Evolutionary conservation across 1,139 yeast species (phyloP), one percentile per base, ranked within the genome.

Genomic region (Magnusiomyces fungicola): DNA sequence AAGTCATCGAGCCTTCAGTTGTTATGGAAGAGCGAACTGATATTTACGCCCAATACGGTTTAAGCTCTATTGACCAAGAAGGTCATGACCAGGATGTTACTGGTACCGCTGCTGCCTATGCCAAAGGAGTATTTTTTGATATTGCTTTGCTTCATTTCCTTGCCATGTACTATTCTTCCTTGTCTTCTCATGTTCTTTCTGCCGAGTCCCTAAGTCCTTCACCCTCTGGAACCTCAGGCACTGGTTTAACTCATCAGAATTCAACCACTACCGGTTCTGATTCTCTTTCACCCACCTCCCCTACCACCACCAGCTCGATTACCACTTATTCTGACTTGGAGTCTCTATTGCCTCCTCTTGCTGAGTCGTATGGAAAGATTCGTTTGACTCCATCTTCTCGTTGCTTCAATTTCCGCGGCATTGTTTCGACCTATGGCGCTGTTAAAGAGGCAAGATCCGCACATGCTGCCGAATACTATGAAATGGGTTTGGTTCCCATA

Each of bases 401-500:
- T 3, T 39, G 43, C 43, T 39, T 39, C 30, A 39, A 39, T 27
- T 27, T 39, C 21, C 21, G 25, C 14, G 43, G 43, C 21, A 14
- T 18, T 5, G 43, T 39, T 5, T 39, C 43, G 3, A 39, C 30
- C 7, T 39, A 39, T 25, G 43, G 43, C 22, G 19, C 18, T 14
- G 43, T 39, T 9, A 10, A 18, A 9, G 38, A 7, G 14, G 16
- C 38, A 5, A 21, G 38, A 9, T 23, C 38, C 6, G 6, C 4
- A 16, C 6, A 3, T 6, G 22, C 19, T 7, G 9, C 23, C 5
- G 23, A 34, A 19, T 18, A 23, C 38, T 34, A 18, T 34, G 38
- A 34, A 23, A 18, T 23, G 7, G 38, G 23, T 3, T 6, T 34
- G 6, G 38, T 19, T 4, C 38, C 22, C 6, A 6, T 34, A 6